phyloP scores from a whole-genome alignment of 768 basidiomycete genomes.

The Xerocomus spinulosus region DNA sequence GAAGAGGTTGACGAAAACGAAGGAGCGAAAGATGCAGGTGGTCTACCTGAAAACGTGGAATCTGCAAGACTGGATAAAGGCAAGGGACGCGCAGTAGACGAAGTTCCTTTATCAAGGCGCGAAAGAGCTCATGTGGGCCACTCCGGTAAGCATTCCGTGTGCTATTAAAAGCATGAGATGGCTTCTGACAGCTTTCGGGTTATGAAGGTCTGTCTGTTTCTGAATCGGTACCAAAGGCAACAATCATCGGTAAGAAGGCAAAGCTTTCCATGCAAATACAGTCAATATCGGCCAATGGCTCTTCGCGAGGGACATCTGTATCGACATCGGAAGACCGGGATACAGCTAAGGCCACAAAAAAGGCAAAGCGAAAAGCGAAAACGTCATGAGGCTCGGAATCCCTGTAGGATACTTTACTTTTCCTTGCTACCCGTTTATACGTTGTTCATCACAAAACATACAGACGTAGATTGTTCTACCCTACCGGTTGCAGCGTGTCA shows the following conservation, averaged over 20 bases:
- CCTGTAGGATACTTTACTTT: conserved; percentile 9
- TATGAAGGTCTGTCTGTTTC: conserved; percentile 23
- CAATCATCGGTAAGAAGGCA: conserved; percentile 9
- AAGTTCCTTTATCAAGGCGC: conserved; percentile 34
- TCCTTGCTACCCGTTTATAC: conserved; percentile 5
- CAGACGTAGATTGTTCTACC: conserved; percentile 12
- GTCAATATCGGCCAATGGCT: neutral
- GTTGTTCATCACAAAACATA: conserved; percentile 14
- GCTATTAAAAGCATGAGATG: no score
- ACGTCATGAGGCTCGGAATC: conserved; percentile 8
- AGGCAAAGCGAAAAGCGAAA: conserved; percentile 33
- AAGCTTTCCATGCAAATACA: neutral
- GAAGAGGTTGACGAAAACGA: conserved; percentile 15
- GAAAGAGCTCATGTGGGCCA: conserved; percentile 55
- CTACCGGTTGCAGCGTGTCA: conserved; percentile 14
- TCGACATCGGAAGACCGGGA: conserved; percentile 21
- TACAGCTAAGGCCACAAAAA: conserved; percentile 29
- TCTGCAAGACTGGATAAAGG: conserved; percentile 26
- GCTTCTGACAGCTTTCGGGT: conserved; percentile 25
- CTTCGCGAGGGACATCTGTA: conserved; percentile 22
- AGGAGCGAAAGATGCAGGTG: conserved; percentile 8
- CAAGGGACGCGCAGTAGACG: conserved; percentile 36
- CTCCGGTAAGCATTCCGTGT: conserved; percentile 49
- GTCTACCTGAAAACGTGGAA: neutral
- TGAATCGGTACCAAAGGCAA: neutral